A percentile compares a stretch with the other conserved stretches of the same genome.
These are phyloP conservation scores for Penicillium cinerascens DNA, from an alignment of 495 filamentous ascomycete genomes.

Conservation along the genomic window DNA sequence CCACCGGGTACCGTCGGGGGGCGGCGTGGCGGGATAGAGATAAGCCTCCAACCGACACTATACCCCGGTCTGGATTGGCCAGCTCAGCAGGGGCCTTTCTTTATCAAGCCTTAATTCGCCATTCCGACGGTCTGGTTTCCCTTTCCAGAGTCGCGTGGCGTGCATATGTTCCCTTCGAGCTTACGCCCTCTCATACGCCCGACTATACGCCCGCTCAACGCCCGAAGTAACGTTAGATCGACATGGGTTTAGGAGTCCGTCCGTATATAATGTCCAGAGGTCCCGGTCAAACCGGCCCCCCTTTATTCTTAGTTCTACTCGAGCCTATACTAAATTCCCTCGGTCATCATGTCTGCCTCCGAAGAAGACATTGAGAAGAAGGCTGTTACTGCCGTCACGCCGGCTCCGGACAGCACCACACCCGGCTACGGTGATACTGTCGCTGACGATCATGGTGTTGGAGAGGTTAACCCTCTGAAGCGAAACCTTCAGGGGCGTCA, in stretches of 20 bases:
- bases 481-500: slow-evolving; percentile 54
- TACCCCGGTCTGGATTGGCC: background rate
- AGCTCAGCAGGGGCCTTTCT: background rate
- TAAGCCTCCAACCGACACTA: background rate
- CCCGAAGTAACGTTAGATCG: background rate
- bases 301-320: background rate
- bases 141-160: background rate
- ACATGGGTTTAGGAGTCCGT: background rate
- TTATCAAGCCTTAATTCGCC: background rate
- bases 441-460: slow-evolving; percentile 36
- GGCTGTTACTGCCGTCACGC: slow-evolving; percentile 1
- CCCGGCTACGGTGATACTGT: slow-evolving; percentile 7
- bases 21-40: background rate
- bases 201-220: too few species aligned
- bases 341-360: slow-evolving; percentile 16
- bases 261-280: slow-evolving; percentile 10
- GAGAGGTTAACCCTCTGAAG: slow-evolving; percentile 44
- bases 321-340: background rate
- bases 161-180: background rate
- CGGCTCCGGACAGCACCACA: background rate
- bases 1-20: background rate
- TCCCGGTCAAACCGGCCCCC: background rate
- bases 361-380: slow-evolving; percentile 22
- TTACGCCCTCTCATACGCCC: too few species aligned
- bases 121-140: background rate